These are phyloP conservation scores for Pezizomycotina sp. DNA, from an alignment of 2,329 filamentous ascomycete species.

Conservation along the genomic window DNA sequence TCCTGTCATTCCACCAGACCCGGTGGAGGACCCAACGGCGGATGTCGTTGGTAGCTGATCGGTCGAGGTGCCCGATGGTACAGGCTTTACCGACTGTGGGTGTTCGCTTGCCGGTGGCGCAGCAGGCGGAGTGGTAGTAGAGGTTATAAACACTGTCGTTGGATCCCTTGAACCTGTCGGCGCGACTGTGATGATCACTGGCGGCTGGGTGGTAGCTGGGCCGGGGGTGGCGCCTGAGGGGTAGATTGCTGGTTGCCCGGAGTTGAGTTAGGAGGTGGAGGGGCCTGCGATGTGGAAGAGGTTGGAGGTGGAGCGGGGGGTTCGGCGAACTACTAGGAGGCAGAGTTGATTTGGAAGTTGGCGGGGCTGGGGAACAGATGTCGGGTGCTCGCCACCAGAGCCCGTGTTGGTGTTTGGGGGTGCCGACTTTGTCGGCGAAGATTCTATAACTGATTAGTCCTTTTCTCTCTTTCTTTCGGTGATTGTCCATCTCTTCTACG, in stretches of 20 bases:
- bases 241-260: too few relatives aligned
- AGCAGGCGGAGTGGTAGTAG: slow-evolving; percentile 23
- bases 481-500: slow-evolving; percentile 1
- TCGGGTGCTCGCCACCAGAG: slow-evolving; percentile 4
- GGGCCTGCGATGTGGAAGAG: too few relatives aligned
- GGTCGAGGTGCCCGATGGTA: slow-evolving; percentile 24
- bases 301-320: slow-evolving; percentile 10
- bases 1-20: slow-evolving; percentile 38
- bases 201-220: slow-evolving; percentile 5
- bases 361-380: slow-evolving; percentile 3
- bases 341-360: slow-evolving; percentile 2
- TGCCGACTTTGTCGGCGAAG: slow-evolving; percentile 15
- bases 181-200: slow-evolving; percentile 19
- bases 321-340: slow-evolving; percentile 4
- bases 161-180: slow-evolving; percentile 10
- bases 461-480: not conserved
- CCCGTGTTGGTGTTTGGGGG: slow-evolving; percentile 4
- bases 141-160: slow-evolving; percentile 25
- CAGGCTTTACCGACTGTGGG: slow-evolving; percentile 17
- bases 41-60: slow-evolving; percentile 21
- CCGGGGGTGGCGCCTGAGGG: too few relatives aligned
- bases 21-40: slow-evolving; percentile 19
- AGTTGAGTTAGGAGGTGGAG: too few relatives aligned
- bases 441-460: slow-evolving; percentile 6
- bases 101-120: slow-evolving; percentile 15